Evolutionary conservation across 805 yeast species (phyloP), one percentile per base, ranked within the genome.

Genomic region (Saturnispora sekii): DNA sequence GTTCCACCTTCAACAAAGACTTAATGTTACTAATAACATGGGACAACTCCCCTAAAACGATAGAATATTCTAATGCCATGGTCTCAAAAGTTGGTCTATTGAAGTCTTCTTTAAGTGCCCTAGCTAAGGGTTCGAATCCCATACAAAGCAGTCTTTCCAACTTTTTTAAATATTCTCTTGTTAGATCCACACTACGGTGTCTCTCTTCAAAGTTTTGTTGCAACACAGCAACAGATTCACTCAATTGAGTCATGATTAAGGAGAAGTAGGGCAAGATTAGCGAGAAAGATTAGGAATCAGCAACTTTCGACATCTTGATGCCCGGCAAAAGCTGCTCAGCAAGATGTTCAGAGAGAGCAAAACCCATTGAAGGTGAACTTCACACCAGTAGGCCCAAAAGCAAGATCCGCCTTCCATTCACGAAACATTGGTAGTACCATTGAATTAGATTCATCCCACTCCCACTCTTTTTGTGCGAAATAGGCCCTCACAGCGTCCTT

Each of bases 21-120:
- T 73, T 70, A 50, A 90, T 65, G 49, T 72, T 71, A 30, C 73
- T 63, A 57, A 87, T 80, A 40, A 81, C 68, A 53, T 73, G 68
- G 30, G 75, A 58, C 41, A 85, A 59, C 55, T 85, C 95, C 46
- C 65, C 66, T 43, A 76, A 59, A 1, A 70, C 55, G 2, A 72
- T 70, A 6, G 64, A 62, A 17, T 77, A 51, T 59, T 90, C 97
- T 39, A 75, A 60, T 31, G 75, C 55, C 40, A 66, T 64, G 1
- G 90, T 73, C 59, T 90, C 97, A 32, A 67, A 63, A 3, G 66
- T 63, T 1, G 84, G 60, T 47, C 90, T 74, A 60, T 79, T 71
- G 61, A 88, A 78, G 57, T 90, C 97, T 50, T 68, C 58, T 17
- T 63, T 50, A 50, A 88, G 62, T 0, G 95, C 88, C 2, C 66